phyloP scores from a whole-genome alignment of 768 basidiomycete species.

The Cystobasidium ongulense region DNA sequence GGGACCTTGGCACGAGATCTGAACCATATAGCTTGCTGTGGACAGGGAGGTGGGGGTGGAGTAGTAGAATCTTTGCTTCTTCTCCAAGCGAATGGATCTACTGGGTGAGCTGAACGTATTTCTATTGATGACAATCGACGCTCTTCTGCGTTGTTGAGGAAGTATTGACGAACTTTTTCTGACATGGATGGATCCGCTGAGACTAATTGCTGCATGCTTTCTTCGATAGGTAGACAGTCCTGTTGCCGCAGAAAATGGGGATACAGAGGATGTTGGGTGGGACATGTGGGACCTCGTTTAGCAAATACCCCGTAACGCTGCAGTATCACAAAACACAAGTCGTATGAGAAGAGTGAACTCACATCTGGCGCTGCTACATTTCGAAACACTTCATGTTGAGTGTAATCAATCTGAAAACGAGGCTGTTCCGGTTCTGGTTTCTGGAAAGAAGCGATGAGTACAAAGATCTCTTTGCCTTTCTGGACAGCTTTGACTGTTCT shows the following conservation, averaged over 20 bases:
- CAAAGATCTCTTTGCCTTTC: constrained; percentile 40
- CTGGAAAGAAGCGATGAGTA: constrained; percentile 39
- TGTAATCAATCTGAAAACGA: constrained; percentile 20
- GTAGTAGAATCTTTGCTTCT: neutral
- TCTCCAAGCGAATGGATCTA: neutral
- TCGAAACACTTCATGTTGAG: neutral
- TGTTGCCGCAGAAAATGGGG: constrained; percentile 15
- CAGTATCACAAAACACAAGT: neutral
- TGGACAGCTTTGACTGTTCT: constrained; percentile 39
- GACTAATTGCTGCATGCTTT: constrained; percentile 34
- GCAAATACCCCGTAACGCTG: too few relatives aligned
- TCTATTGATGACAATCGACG: constrained; percentile 39
- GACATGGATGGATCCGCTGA: constrained; percentile 29
- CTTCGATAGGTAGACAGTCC: constrained; percentile 39
- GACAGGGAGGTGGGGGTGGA: constrained; percentile 20
- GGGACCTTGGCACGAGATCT: constrained; percentile 13
- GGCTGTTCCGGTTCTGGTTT: constrained; percentile 40
- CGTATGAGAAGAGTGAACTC: neutral
- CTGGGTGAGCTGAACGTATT: constrained; percentile 37
- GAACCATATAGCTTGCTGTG: constrained; percentile 24
- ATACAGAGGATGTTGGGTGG: neutral
- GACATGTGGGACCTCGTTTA: neutral
- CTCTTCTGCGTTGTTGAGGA: constrained; percentile 33
- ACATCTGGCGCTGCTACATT: constrained; percentile 8
- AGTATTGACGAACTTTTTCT: constrained; percentile 35